A percentile compares a stretch with the other conserved stretches of the same genome.
Evolutionary conservation across 768 basidiomycete genomes (phyloP).

Genomic region (Collybia nuda): DNA sequence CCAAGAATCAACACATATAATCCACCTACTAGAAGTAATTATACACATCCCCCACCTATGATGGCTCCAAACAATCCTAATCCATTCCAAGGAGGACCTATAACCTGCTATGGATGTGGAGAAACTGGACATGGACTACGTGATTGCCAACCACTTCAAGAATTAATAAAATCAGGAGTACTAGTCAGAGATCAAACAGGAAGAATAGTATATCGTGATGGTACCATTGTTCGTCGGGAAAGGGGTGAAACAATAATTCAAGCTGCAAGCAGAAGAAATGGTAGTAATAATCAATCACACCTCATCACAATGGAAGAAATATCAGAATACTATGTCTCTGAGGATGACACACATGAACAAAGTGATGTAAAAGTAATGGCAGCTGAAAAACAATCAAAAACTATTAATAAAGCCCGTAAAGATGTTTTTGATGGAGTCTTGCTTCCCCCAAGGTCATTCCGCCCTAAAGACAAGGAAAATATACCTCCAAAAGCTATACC

Average conservation of each 20-base stretch:
- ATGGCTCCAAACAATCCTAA: neutral
- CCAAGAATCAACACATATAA: neutral
- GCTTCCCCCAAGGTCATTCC: too few relatives aligned
- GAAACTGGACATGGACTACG: constrained; percentile 1
- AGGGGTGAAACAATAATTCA: constrained; percentile 1
- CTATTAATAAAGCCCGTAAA: too few relatives aligned
- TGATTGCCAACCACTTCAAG: neutral
- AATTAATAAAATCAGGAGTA: neutral
- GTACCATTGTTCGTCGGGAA: neutral
- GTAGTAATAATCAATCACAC: neutral
- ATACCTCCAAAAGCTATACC: too few relatives aligned
- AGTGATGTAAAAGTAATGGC: neutral
- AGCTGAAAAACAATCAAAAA: too few relatives aligned
- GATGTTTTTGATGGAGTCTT: too few relatives aligned
- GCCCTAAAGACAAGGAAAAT: too few relatives aligned
- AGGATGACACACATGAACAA: neutral
- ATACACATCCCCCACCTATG: neutral
- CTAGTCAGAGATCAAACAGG: neutral
- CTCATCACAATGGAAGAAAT: neutral
- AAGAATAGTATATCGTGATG: neutral
- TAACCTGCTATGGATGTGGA: constrained; percentile 6
- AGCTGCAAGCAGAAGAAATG: neutral
- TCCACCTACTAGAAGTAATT: neutral
- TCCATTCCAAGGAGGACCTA: neutral
- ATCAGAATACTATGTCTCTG: neutral